These are phyloP conservation scores for Castanea mollissima DNA, from an alignment of 306 rosid genomes.

Conservation along the genomic window DNA sequence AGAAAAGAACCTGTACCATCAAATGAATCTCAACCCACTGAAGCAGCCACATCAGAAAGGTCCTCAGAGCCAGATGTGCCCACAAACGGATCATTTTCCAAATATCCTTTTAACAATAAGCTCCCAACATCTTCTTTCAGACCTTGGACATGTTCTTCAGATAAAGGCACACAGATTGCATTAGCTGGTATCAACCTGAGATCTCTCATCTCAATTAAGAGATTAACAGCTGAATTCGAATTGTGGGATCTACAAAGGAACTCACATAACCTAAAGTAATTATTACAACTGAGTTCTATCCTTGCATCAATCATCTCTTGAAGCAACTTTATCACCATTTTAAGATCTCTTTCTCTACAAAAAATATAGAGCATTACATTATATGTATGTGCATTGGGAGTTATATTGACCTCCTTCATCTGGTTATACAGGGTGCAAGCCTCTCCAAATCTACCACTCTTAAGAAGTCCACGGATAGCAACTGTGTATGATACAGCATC, in stretches of 20 bases:
- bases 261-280: conserved; percentile 38
- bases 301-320: conserved; percentile 60
- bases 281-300: conserved; percentile 36
- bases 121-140: conserved; percentile 27
- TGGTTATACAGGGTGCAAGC: conserved; percentile 42
- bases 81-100: conserved; percentile 15
- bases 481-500: conserved; percentile 49
- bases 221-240: conserved; percentile 12
- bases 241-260: conserved; percentile 20
- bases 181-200: conserved; percentile 47
- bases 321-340: conserved; percentile 39
- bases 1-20: no score
- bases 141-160: conserved; percentile 5
- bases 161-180: conserved; percentile 14
- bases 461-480: conserved; percentile 52
- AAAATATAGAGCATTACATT: conserved; percentile 44
- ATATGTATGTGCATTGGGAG: conserved; percentile 42
- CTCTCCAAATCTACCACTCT: conserved; percentile 51
- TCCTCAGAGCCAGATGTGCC: conserved; percentile 55
- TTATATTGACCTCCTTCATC: conserved; percentile 54
- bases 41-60: conserved; percentile 43
- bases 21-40: conserved; percentile 36
- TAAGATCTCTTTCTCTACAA: conserved; percentile 38
- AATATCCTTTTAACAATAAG: conserved; percentile 2
- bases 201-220: conserved; percentile 50